phyloP scores from a whole-genome alignment of 805 yeast species.

The Starmerella ratchasimensis region DNA sequence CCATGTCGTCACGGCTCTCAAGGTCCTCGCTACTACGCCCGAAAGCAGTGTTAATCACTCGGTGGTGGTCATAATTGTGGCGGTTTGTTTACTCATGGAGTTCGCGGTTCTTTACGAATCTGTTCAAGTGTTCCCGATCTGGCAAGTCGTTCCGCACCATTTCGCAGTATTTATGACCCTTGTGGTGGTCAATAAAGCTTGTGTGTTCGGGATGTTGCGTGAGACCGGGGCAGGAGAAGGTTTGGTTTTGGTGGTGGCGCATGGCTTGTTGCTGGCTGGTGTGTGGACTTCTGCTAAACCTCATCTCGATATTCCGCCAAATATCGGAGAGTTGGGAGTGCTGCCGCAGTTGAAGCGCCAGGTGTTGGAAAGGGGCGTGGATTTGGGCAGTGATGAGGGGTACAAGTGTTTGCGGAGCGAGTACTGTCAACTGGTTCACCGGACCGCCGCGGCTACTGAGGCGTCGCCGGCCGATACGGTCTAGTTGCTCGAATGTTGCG shows the following conservation, averaged over 20 bases:
- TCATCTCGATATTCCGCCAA: constrained; percentile 12
- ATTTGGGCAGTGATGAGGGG: neutral
- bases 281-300: constrained; percentile 27
- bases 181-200: constrained; percentile 31
- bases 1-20: constrained; percentile 35
- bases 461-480: no score
- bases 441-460: no score
- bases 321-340: constrained; percentile 3
- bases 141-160: constrained; percentile 38
- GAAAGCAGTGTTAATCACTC: constrained; percentile 11
- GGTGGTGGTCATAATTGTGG: constrained; percentile 13
- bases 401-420: neutral
- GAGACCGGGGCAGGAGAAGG: constrained; percentile 20
- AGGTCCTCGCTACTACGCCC: constrained; percentile 28
- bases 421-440: constrained; percentile 5
- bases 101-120: constrained; percentile 30
- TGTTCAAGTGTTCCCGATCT: constrained; percentile 31
- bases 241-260: constrained; percentile 27
- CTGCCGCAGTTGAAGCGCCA: constrained; percentile 4
- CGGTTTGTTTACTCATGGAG: constrained; percentile 32
- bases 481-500: no score
- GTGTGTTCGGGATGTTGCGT: constrained; percentile 32
- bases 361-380: neutral
- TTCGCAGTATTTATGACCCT: constrained; percentile 36
- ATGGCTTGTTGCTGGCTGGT: constrained; percentile 30